These are phyloP conservation scores for Schoenoplectus tabernaemontani DNA, from an alignment of 202 grass and related monocot species.

Conservation along the genomic window DNA sequence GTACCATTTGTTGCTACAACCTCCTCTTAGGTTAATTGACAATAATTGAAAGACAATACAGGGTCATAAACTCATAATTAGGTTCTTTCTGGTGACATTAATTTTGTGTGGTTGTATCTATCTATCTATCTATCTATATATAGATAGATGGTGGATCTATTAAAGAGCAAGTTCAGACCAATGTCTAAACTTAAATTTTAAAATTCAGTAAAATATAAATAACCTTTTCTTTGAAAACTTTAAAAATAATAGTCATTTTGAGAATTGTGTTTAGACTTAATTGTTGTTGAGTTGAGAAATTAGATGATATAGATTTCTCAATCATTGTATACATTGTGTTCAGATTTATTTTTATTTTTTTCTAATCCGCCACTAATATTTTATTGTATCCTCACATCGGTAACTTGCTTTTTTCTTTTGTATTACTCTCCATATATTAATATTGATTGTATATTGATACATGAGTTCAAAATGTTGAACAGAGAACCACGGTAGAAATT, in stretches of 20 bases:
- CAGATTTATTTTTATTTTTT: no score
- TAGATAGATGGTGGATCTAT: no score
- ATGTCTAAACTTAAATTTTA: no score
- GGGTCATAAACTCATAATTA: not conserved
- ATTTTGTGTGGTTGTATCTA: not conserved
- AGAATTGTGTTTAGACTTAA: no score
- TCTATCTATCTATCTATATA: not conserved
- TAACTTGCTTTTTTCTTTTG: not conserved
- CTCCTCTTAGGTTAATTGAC: not conserved
- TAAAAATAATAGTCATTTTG: no score
- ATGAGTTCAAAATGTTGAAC: not conserved
- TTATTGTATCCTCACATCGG: not conserved
- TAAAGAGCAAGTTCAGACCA: no score
- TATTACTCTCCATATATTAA: not conserved
- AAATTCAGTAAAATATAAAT: no score
- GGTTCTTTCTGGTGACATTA: not conserved
- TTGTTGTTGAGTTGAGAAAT: no score
- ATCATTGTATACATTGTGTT: no score
- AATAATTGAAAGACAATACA: not conserved
- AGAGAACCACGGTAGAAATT: not conserved
- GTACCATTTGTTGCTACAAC: not conserved
- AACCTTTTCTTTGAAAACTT: no score
- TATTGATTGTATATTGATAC: not conserved
- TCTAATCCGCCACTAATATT: no score
- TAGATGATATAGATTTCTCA: no score